Percentiles rank a stretch among this genome's conserved stretches.
Evolutionary conservation across 2,329 filamentous ascomycete genomes (phyloP).

Genomic region (Gliomastix tumulicola): DNA sequence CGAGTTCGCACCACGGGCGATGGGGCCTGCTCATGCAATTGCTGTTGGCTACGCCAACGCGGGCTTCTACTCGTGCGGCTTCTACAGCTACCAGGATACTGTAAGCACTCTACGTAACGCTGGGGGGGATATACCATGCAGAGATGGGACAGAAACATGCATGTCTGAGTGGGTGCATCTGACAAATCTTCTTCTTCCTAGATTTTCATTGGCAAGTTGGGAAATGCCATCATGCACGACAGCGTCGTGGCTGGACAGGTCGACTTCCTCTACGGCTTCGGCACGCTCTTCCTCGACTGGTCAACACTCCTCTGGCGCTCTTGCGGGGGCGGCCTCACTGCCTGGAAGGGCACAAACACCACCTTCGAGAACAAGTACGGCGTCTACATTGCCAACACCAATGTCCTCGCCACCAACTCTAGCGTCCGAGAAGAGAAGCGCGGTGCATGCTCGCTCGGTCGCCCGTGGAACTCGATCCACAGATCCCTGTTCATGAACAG

Average conservation of each 20-base stretch:
- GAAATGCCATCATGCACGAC: conserved; percentile 57
- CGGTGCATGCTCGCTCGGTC: conserved; percentile 48
- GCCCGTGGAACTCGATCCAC: conserved; percentile 56
- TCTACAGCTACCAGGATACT: conserved; percentile 64
- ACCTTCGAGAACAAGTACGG: conserved; percentile 62
- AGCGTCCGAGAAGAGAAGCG: conserved; percentile 23
- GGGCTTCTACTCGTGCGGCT: conserved; percentile 59
- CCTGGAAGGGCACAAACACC: conserved; percentile 60
- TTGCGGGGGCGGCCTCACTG: conserved; percentile 61
- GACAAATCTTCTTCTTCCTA: no score
- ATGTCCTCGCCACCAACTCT: conserved; percentile 46
- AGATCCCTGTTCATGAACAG: conserved; percentile 48
- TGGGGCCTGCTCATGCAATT: conserved; percentile 52
- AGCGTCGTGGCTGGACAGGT: conserved; percentile 57
- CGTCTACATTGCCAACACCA: conserved; percentile 52
- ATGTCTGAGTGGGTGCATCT: no score
- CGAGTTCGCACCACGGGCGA: conserved; percentile 39
- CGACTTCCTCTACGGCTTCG: conserved; percentile 64
- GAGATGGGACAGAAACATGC: no score
- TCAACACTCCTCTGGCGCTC: conserved; percentile 46
- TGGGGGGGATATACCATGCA: no score
- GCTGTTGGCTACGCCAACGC: conserved; percentile 57
- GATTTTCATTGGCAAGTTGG: conserved; percentile 60
- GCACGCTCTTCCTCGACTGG: conserved; percentile 53
- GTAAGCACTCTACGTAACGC: no score